Evolutionary conservation across 257 asterid species (phyloP).

Genomic region (Eucommia ulmoides): DNA sequence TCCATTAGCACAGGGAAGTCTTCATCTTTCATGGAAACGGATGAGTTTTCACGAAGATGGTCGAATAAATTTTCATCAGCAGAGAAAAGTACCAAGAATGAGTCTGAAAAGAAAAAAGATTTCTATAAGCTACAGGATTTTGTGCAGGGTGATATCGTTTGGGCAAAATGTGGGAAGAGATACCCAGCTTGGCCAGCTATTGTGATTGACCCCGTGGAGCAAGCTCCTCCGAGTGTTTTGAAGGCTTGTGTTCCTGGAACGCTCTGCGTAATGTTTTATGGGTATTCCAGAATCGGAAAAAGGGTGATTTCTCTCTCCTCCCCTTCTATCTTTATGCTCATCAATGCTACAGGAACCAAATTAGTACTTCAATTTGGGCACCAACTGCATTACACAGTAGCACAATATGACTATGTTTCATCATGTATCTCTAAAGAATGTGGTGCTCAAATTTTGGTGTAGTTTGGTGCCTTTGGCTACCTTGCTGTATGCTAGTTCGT

Average conservation of each 20-base stretch:
- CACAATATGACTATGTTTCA: no score
- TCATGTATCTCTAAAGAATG: no score
- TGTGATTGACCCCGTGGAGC: slow-evolving; percentile 63
- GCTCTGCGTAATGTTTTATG: slow-evolving; percentile 88
- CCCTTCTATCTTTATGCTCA: no score
- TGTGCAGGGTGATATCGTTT: slow-evolving; percentile 56
- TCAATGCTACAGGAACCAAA: no score
- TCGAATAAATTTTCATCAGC: slow-evolving; percentile 14
- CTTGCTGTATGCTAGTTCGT: no score
- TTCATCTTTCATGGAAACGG: slow-evolving; percentile 27
- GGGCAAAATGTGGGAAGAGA: slow-evolving; percentile 91
- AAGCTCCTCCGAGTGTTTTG: slow-evolving; percentile 72
- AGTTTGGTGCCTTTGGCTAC: no score
- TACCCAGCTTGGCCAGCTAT: slow-evolving; percentile 95
- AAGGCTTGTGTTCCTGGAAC: slow-evolving; percentile 75
- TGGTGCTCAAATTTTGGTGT: no score
- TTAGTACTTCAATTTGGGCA: no score
- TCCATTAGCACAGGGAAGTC: slow-evolving; percentile 36
- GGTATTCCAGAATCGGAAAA: slow-evolving; percentile 50
- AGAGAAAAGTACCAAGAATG: slow-evolving; percentile 24
- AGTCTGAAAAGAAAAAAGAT: slow-evolving; percentile 31
- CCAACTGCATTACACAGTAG: no score
- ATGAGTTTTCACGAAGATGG: slow-evolving; percentile 7
- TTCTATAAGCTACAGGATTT: slow-evolving; percentile 54
- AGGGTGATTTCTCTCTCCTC: slow-evolving; percentile 43